Conservation (phyloP, 441 rosid species). For the Melastoma candidum region DNA sequence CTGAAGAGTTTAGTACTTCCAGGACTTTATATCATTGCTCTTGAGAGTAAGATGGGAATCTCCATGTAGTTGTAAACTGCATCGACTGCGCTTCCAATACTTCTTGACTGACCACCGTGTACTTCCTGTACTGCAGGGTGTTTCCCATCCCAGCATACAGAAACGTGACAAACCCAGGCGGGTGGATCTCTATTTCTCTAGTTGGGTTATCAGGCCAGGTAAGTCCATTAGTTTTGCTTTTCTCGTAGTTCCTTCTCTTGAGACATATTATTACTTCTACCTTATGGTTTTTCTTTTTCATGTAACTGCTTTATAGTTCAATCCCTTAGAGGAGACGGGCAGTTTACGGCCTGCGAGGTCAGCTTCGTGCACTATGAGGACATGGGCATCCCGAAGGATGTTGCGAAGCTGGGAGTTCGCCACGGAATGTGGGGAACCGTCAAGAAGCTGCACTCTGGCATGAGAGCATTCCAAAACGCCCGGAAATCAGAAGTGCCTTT, state of each 20-base stretch:
- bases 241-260: conserved; percentile 1
- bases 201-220: conserved; percentile 89
- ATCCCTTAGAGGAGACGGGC: conserved; percentile 77
- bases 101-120: neutral
- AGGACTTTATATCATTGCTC: no score
- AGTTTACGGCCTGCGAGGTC: conserved; percentile 74
- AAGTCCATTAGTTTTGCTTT: conserved; percentile 7
- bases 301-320: conserved; percentile 44
- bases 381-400: conserved; percentile 98
- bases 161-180: conserved; percentile 87
- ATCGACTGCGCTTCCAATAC: neutral
- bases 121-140: conserved; percentile 33
- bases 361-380: conserved; percentile 78
- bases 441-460: conserved; percentile 68
- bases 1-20: no score
- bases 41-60: no score
- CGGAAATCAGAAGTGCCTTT: conserved; percentile 43
- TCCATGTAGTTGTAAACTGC: no score
- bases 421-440: conserved; percentile 98
- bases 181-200: conserved; percentile 86
- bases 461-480: conserved; percentile 74
- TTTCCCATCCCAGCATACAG: conserved; percentile 49
- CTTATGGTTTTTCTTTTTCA: conserved; percentile 1
- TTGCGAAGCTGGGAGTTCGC: conserved; percentile 83
- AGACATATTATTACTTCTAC: conserved; percentile 4